Base-by-base conservation (phyloP, 768 basidiomycete genomes). In the Gloeophyllum trabeum region DNA sequence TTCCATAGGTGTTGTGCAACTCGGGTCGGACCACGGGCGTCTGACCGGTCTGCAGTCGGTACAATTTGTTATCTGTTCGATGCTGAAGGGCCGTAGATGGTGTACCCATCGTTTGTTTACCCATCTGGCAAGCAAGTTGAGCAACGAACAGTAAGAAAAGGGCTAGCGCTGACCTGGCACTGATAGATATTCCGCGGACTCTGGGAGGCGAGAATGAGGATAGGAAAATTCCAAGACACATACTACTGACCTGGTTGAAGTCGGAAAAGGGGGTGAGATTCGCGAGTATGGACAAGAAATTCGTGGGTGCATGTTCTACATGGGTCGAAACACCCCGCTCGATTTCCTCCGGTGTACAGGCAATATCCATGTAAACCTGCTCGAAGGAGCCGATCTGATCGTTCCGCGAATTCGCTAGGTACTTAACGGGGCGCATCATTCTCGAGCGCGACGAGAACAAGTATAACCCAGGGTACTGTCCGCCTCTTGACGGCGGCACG, bases 21-120 rank as follows among this genome's bases (percentile, higher is more conserved):
- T 67, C 74, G 10, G 96, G 96, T 24, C 96, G 86, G 24, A 97
- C 96, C 48, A 98, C 71, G 1, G 96, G 96, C 22, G 79, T 91
- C 60, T 99, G 96, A 3, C 92, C 92, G 4, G 83, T 83, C 65
- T 98, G 94, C 3, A 99, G 72, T 18, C 91, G 81, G 61, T 98
- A 98, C 35, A 98, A 76, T 62, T 98, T 99, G 69, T 98, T 98
- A 63, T 99, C 96, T 6, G 96, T 98, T 45, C 96, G 76, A 54
- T 92, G 89, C 52, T 76, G 75, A 30, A 98, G 60, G 4, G 91
- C 85, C 2, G 93, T 97, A 24, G 91, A 81, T 2, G 96, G 94
- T 16, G 96, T 98, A 21, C 96, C 96, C 96, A 99, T 99, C 2
- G 89, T 86, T 77, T 99, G 96, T 69, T 99, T 99, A 59, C 93